These are phyloP conservation scores for Capsicum rhomboideum DNA, from an alignment of 257 asterid species.

Conservation along the genomic window DNA sequence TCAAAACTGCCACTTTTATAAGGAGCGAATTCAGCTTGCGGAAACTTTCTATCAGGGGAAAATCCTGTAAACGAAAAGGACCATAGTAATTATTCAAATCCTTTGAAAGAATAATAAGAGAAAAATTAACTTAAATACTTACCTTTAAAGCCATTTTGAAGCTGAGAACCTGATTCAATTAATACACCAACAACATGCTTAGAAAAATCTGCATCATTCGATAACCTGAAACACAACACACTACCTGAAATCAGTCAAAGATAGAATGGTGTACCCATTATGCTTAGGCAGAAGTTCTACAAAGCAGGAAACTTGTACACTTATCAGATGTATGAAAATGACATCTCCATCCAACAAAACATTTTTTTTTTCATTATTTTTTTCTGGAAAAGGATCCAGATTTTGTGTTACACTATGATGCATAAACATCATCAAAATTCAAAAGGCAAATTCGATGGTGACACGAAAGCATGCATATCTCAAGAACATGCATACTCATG, in stretches of 20 bases:
- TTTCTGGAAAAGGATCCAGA: not conserved
- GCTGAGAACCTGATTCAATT: conserved; percentile 61
- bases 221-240: conserved; percentile 44
- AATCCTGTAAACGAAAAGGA: conserved; percentile 46
- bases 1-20: conserved; percentile 53
- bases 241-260: conserved; percentile 2
- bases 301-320: not conserved
- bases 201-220: conserved; percentile 52
- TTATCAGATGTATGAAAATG: not conserved
- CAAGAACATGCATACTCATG: not conserved
- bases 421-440: not conserved
- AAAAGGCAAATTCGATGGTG: not conserved
- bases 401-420: not conserved
- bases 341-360: not conserved
- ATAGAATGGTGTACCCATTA: not conserved
- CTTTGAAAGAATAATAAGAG: conserved; percentile 2
- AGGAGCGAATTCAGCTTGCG: conserved; percentile 86
- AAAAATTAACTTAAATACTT: conserved; percentile 6
- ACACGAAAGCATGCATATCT: not conserved
- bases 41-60: conserved; percentile 93
- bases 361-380: not conserved
- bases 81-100: not conserved
- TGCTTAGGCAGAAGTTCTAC: conserved; percentile 1
- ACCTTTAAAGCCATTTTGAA: conserved; percentile 49
- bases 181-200: conserved; percentile 75